These are phyloP conservation scores for Fusarium temperatum DNA, from an alignment of 2,329 filamentous ascomycete species.

Conservation along the genomic window DNA sequence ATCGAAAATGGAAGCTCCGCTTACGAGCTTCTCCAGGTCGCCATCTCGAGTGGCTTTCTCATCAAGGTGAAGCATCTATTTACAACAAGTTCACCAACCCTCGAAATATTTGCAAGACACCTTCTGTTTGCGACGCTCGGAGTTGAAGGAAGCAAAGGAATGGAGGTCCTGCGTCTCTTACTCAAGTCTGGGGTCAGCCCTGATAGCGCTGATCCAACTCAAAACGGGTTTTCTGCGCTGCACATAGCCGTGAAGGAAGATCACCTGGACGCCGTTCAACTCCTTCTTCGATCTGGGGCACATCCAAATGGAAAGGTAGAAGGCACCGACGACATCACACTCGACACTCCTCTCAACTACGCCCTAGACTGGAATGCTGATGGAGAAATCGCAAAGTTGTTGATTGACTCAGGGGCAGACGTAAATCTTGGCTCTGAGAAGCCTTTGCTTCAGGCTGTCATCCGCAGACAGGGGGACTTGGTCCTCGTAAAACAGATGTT, in stretches of 20 bases:
- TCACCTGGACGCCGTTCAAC: background rate
- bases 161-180: accelerated
- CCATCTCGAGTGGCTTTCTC: background rate
- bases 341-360: accelerated
- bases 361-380: accelerated
- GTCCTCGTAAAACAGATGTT: constrained; percentile 43
- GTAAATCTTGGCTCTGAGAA: accelerated
- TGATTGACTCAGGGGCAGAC: background rate
- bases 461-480: constrained; percentile 16
- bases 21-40: accelerated
- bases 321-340: accelerated
- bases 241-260: accelerated
- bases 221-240: accelerated
- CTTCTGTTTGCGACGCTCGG: background rate
- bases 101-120: background rate
- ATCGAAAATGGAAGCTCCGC: accelerated
- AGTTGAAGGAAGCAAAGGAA: accelerated
- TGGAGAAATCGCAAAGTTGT: accelerated
- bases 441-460: accelerated
- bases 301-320: accelerated
- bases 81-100: accelerated
- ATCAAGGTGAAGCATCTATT: background rate
- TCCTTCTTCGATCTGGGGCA: background rate
- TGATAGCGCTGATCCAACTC: accelerated
- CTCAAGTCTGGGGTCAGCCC: background rate